Conservation (phyloP, 257 asterid genomes). For the Capsicum pubescens region DNA sequence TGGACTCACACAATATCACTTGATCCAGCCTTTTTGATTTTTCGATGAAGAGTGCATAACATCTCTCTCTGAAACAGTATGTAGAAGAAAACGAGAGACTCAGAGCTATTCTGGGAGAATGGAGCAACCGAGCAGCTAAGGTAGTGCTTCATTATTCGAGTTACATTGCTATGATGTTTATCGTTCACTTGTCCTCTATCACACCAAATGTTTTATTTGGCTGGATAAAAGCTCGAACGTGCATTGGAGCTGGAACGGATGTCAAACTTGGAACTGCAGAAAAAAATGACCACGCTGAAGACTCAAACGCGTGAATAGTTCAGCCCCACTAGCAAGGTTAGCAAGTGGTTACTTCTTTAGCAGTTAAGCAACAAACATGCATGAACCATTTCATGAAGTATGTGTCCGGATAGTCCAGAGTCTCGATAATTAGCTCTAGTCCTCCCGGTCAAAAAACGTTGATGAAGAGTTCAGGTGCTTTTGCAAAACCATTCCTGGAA, state of each 20-base stretch:
- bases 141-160: conserved; percentile 44
- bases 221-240: conserved; percentile 80
- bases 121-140: conserved; percentile 98
- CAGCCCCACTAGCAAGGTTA: not conserved
- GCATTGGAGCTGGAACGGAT: conserved; percentile 82
- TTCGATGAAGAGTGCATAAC: not conserved
- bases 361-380: too few species aligned
- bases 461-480: too few species aligned
- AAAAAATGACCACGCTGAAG: conserved; percentile 59
- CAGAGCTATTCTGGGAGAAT: conserved; percentile 92
- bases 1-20: not conserved
- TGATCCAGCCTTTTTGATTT: not conserved
- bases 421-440: too few species aligned
- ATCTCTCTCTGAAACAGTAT: conserved; percentile 60
- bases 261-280: conserved; percentile 83
- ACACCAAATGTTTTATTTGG: conserved; percentile 37
- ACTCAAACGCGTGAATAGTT: conserved; percentile 37
- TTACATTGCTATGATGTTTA: not conserved
- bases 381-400: too few species aligned
- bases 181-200: conserved; percentile 19
- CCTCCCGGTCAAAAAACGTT: too few species aligned
- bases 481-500: too few species aligned
- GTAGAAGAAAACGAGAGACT: conserved; percentile 98
- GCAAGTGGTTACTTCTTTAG: not conserved
- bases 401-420: too few species aligned